phyloP scores from a whole-genome alignment of 148 eudicot genomes.

The Chenopodium album region DNA sequence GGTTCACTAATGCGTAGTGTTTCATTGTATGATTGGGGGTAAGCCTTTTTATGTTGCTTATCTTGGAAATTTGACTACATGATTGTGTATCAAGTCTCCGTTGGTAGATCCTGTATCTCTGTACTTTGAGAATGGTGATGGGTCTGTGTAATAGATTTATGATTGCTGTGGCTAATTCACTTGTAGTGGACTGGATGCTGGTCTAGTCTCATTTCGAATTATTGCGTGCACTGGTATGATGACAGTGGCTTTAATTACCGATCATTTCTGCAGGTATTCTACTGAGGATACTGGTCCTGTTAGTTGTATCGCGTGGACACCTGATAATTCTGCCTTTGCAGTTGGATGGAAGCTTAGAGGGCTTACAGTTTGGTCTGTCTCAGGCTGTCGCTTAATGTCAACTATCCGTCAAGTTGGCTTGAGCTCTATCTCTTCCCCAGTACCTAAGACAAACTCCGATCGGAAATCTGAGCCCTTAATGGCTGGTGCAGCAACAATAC shows the following conservation, averaged over 20 bases:
- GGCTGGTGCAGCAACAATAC: slow-evolving; percentile 82
- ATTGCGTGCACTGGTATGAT: not conserved
- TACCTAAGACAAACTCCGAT: slow-evolving; percentile 65
- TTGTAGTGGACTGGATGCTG: not conserved
- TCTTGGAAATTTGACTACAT: not conserved
- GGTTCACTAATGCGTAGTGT: slow-evolving; percentile 67
- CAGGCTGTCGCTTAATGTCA: slow-evolving; percentile 99
- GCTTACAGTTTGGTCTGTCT: slow-evolving; percentile 94
- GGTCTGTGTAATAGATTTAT: slow-evolving; percentile 1
- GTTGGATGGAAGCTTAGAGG: slow-evolving; percentile 99
- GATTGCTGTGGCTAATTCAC: not conserved
- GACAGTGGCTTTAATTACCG: slow-evolving; percentile 15
- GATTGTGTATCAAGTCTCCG: not conserved
- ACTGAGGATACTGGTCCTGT: slow-evolving; percentile 93
- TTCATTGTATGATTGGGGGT: slow-evolving; percentile 86
- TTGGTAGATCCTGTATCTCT: not conserved
- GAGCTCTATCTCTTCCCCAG: slow-evolving; percentile 82
- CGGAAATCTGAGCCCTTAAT: slow-evolving; percentile 81
- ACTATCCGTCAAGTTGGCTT: slow-evolving; percentile 92
- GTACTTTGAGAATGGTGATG: slow-evolving; percentile 4
- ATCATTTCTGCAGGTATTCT: slow-evolving; percentile 59
- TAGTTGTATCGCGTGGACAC: slow-evolving; percentile 93
- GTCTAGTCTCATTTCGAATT: not conserved
- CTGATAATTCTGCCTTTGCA: slow-evolving; percentile 94
- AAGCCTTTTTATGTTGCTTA: slow-evolving; percentile 32